Evolutionary conservation across 306 rosid species (phyloP), one percentile per base, ranked within the genome.

Genomic region (Cajanus cajan): DNA sequence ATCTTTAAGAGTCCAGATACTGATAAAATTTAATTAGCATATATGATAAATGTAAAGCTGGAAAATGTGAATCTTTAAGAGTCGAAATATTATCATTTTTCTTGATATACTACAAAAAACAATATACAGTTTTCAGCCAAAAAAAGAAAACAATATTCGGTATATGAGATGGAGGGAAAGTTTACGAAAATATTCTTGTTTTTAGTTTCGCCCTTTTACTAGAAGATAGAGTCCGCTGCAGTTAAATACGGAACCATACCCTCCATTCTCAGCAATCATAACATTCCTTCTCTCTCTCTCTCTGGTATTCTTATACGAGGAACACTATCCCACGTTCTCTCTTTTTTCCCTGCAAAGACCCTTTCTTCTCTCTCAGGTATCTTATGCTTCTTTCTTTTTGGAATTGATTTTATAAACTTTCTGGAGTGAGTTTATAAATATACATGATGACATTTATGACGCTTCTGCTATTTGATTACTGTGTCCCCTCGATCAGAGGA

Each of bases 241-340:
- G n/a, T 71, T 84, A 84, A 84, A 78, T 71, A 59, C 50, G 58
- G 78, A 77, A 6, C 47, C 33, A 13, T n/a, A 16, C 66, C 9
- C 18, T 14, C 28, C 62, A 44, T 8, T 7, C 14, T 10, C 24
- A 52, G 12, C 31, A 40, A 37, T 66, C 22, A 14, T 55, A 24
- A 0, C 22, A 25, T 28, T 21, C 16, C 24, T 3, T 24, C 33
- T 7, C 58, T 48, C 66, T 47, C 15, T 11, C 14, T 15, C 2
- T n/a, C n/a, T n/a, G n/a, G n/a, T n/a, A n/a, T n/a, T n/a, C n/a
- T n/a, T n/a, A n/a, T n/a, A n/a, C n/a, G n/a, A n/a, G n/a, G n/a
- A 28, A 28, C 31, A 28, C 31, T 28, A 28, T 1, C 3, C 31
- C 31, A 28, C 1, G 31, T 28, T 28, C 31, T 28, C 31, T 28